Evolutionary conservation across 2,329 filamentous ascomycete genomes (phyloP), one percentile per base, ranked within the genome.

Genomic region (Pochonia chlamydosporia): DNA sequence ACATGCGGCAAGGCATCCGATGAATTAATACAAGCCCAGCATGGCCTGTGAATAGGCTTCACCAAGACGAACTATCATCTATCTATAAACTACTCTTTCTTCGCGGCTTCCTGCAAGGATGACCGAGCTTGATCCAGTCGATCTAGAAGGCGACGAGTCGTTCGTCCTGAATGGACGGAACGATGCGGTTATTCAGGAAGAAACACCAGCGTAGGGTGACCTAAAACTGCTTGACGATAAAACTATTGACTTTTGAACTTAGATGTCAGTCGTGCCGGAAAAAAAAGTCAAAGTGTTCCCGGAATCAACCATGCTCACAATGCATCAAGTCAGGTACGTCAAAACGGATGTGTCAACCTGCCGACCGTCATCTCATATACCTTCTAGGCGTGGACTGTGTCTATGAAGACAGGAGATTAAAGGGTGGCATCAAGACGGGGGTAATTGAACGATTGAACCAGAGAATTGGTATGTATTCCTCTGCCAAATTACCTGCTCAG

Each of bases 271-370:
- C 66, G 0, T 74, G 71, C 53, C 66, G 70, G 4, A 68, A 64
- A 44, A 71, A 69, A 52, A 73, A 74, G 43, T 65, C 70, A 14
- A 69, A 68, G 37, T 74, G 71, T 54, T 66, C 67, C 23, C 58
- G 69, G 20, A 56, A 61, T 24, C 65, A 69, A 41, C 70, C 71
- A 7, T 74, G 71, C 49, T 65, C 68, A 1, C 65, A 70, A 43
- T 73, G 70, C 43, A 51, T 61, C 3, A 52, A 49, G 36, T 50
- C 30, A 54, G 60, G 30, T 63, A 62, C 13, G 39, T 41, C 7
- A n/a, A 10, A n/a, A n/a, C n/a, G n/a, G n/a, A n/a, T n/a, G n/a
- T n/a, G n/a, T n/a, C n/a, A n/a, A n/a, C n/a, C n/a, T n/a, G n/a
- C 8, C 5, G 39, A 10, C 49, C 2, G 61, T 11, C 2, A 36